Base-by-base conservation (phyloP, 2,329 filamentous ascomycete species). In the Fusarium solani-melongenae region DNA sequence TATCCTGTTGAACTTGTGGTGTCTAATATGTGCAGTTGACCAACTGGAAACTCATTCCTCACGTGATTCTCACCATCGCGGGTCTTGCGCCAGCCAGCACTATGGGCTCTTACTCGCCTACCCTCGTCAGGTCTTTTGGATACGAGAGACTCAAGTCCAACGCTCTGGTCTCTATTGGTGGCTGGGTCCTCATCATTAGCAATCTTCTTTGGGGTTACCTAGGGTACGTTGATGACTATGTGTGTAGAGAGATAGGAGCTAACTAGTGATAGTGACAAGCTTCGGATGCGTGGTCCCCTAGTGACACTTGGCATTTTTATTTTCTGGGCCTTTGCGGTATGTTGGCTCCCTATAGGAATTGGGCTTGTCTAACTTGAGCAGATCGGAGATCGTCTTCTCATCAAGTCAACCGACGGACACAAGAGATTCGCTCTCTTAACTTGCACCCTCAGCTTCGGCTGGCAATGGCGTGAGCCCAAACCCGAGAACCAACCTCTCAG, bases 31-130 rank as follows among this genome's bases (percentile, higher is more conserved):
- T 10, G 14, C 27, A 83, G 79, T 74, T 83, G 17, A 82, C 81
- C 15, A 83, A 83, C 72, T 83, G 81, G 82, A 78, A 69, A 22
- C 76, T 84, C 8, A 68, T 83, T 9, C 78, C 82, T 5, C 82
- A 84, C 53, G 41, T 83, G 36, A 51, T 76, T 4, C 60, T 73
- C 1, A 76, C 74, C 9, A 67, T 76, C 33, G 62, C 66, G 14
- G 72, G 73, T 46, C 70, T 76, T 17, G 67, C 69, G 0, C 73
- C 71, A 2, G 71, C 71, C 6, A 59, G 34, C 11, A 76, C 69
- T 0, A 75, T 76, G 65, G 6, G 72, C 1, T 75, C 74, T 1
- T 77, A 77, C 46, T 67, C 72, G 3, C 75, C 75, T 7, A 76
- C 68, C 2, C 70, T 77, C 72, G 81, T 83, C 5, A 72, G 67